Evolutionary conservation across 257 asterid genomes (phyloP).

Genomic region (Nicotiana tabacum): DNA sequence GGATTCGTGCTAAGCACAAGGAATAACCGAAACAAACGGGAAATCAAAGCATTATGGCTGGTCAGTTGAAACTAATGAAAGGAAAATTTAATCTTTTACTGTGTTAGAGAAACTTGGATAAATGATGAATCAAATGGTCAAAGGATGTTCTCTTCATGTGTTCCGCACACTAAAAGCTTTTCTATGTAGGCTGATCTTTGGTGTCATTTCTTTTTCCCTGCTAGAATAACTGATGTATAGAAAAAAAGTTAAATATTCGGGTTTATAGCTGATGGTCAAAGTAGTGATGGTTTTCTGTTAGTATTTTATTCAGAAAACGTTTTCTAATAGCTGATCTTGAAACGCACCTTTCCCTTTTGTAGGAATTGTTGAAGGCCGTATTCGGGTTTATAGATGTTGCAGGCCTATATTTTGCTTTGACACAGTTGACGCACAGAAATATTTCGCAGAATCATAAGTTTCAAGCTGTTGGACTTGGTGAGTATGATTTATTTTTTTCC

Average conservation of each 20-base stretch:
- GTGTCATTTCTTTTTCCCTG: not conserved
- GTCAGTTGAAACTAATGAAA: not conserved
- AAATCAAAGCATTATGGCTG: not conserved
- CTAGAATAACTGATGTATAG: not conserved
- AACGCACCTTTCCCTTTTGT: constrained; percentile 15
- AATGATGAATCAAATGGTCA: constrained; percentile 5
- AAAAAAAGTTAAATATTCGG: not conserved
- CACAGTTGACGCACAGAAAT: constrained; percentile 91
- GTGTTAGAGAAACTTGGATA: not conserved
- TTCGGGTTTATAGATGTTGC: constrained; percentile 97
- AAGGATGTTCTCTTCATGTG: not conserved
- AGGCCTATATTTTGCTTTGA: constrained; percentile 93
- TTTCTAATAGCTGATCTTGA: not conserved
- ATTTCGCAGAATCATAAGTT: constrained; percentile 97
- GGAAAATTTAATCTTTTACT: not conserved
- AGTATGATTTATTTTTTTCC: constrained; percentile 17
- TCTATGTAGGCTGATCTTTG: not conserved
- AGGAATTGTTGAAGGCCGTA: constrained; percentile 90
- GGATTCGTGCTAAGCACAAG: not conserved
- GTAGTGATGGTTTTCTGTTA: not conserved
- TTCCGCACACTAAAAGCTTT: not conserved
- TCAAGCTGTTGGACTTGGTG: constrained; percentile 99
- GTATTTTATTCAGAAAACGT: not conserved
- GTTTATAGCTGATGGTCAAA: too few species aligned
- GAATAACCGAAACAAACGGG: not conserved